Evolutionary conservation across 805 yeast genomes (phyloP).

Genomic region (Schizosaccharomyces cryophilus): DNA sequence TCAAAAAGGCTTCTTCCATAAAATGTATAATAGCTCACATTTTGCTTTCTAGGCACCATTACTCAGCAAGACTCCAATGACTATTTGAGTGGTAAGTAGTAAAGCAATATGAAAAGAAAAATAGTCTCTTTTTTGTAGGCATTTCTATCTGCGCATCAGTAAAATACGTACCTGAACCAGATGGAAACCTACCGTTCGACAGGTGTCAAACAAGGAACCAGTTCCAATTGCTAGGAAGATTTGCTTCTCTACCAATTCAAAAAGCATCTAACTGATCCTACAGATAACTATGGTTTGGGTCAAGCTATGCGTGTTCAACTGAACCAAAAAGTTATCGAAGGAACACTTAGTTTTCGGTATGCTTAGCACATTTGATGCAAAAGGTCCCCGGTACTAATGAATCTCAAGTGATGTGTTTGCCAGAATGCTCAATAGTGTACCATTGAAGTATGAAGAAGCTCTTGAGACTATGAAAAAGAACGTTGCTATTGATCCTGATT

Average conservation of each 20-base stretch:
- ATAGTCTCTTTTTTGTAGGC: no score
- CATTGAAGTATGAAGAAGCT: conserved; percentile 60
- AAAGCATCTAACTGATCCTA: not conserved
- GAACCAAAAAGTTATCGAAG: conserved; percentile 50
- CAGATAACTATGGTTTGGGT: conserved; percentile 70
- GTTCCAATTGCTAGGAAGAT: no score
- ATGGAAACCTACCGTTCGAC: no score
- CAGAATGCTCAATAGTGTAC: conserved; percentile 59
- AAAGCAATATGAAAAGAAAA: not conserved
- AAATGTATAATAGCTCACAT: conserved; percentile 12
- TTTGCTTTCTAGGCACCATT: not conserved
- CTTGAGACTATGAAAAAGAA: conserved; percentile 38
- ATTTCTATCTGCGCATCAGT: no score
- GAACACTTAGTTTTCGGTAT: conserved; percentile 27
- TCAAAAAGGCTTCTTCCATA: conserved; percentile 17
- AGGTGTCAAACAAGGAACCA: no score
- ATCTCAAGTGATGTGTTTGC: conserved; percentile 24
- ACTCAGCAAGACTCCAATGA: conserved; percentile 53
- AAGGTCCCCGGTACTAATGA: no score
- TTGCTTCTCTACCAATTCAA: not conserved
- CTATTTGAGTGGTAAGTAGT: conserved; percentile 28
- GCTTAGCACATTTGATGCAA: no score
- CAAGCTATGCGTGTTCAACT: conserved; percentile 35
- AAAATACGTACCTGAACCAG: no score
- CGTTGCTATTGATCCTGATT: conserved; percentile 72